Base-by-base conservation (phyloP, 257 asterid genomes). In the Rauvolfia tetraphylla region DNA sequence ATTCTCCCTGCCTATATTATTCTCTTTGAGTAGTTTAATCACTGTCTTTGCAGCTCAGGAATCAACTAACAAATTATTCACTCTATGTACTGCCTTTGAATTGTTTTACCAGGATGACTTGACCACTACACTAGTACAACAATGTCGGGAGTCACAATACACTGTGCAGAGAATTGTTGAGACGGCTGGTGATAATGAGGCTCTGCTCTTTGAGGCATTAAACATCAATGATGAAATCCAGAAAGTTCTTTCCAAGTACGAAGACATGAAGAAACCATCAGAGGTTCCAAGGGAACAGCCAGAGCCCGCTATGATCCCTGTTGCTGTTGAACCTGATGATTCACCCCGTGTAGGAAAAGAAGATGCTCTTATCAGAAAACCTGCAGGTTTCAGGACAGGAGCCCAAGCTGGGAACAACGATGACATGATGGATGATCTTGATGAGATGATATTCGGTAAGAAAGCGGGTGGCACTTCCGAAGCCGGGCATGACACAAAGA, bases 361-460 rank as follows among this genome's bases (percentile, higher is more conserved):
- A 86, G 95, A 86, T 54, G 66, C 90, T 74, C 83, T 88, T 17
- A 72, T 86, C 74, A 84, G 97, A 81, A 93, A 89, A 81, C 82
- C 97, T 58, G 53, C 85, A 2, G 83, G 84, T 71, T 78, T 78
- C 58, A 88, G 85, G 27, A 18, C 80, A 18, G 85, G 87, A 6
- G 17, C 41, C 57, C 91, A 75, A 0, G 89, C 84, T 75, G 93
- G 85, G 41, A 79, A 79, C 84, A 90, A 92, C 9, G 97, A 90
- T 23, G 97, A 92, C 23, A 87, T 91, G 98, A 85, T 92, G 96
- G 92, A 93, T 81, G 99, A 93, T 85, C 96, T 95, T 12, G 99
- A 95, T 68, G 98, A 95, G 90, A 93, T 95, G 99, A 93, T 95
- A 41, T 95, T 95, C 49, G 99, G 99, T 51, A 90, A 81, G 95